Evolutionary conservation across 805 yeast species (phyloP).

Genomic region (Torulaspora franciscae): DNA sequence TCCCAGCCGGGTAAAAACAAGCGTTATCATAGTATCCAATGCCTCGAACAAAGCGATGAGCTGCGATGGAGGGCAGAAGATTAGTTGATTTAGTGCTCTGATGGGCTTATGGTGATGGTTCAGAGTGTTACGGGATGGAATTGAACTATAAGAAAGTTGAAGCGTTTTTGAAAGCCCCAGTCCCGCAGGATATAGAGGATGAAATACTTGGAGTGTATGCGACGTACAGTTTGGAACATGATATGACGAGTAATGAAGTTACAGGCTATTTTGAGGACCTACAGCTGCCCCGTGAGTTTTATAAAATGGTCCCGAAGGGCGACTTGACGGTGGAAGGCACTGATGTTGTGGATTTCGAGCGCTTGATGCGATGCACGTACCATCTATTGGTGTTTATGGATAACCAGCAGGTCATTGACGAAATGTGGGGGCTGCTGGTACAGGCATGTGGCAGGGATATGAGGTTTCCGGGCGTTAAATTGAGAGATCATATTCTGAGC

Average conservation of each 20-base stretch:
- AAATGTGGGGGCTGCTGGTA: constrained; percentile 40
- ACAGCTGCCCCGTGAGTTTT: constrained; percentile 33
- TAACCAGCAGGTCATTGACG: constrained; percentile 36
- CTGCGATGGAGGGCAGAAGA: not conserved
- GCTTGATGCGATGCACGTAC: constrained; percentile 39
- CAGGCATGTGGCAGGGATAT: constrained; percentile 25
- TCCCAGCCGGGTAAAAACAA: not conserved
- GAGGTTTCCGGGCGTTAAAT: constrained; percentile 20
- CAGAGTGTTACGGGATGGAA: constrained; percentile 6
- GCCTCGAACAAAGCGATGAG: constrained; percentile 3
- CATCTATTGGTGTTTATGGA: constrained; percentile 40
- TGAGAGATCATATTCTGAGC: constrained; percentile 30
- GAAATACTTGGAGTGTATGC: constrained; percentile 42
- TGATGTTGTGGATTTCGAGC: constrained; percentile 45
- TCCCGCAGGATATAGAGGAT: constrained; percentile 45
- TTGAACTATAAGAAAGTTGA: constrained; percentile 24
- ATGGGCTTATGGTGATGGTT: not conserved
- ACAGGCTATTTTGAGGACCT: constrained; percentile 29
- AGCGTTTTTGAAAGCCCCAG: constrained; percentile 30
- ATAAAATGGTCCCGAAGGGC: constrained; percentile 25
- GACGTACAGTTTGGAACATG: constrained; percentile 39
- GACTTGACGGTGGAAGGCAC: constrained; percentile 40
- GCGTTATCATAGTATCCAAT: not conserved
- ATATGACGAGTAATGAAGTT: constrained; percentile 37
- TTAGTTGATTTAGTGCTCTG: not conserved